Evolutionary conservation across 805 yeast species (phyloP), one percentile per base, ranked within the genome.

Genomic region (Starmerella khaoyaiensis): DNA sequence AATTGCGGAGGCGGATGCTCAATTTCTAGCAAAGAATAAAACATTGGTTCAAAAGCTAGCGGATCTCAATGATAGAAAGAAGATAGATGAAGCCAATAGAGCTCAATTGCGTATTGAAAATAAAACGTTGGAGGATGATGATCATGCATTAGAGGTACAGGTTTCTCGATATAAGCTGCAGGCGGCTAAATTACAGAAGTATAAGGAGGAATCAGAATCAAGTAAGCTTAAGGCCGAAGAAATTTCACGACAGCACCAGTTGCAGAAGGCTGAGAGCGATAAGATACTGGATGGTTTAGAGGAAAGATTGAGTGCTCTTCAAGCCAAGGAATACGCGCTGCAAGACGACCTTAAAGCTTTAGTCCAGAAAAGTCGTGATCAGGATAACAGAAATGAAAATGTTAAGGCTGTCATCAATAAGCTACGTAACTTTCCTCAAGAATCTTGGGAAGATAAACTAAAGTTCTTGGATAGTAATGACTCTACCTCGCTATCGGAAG

Each of bases 101-200:
- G 42, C 56, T 7, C 58, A 50, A 30, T 41, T 59, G n/a, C 46
- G 60, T 16, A 42, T 56, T 0, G 67, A 63, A 34, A 52, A 52
- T 25, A 59, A 59, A 37, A 30, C 51, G 0, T 47, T 61, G 15
- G 67, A 62, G 33, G 62, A 59, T 20, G 45, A 56, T 6, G 56
- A 57, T 35, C 57, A 62, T 6, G 47, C 49, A 14, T 47, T 61
- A 12, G 67, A 62, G 24, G 48, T 55, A 12, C 61, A 57, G 32
- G 48, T 53, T 19, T 33, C 55, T 5, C 58, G 56, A 33, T 49
- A 54, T 14, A 60, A 54, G 31, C 44, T 44, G 32, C 46, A 38
- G 36, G 37, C 48, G 35, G 33, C 52, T 29, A 17, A 47, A 37
- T 24, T 32, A 33, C 28, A 48, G 31, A 28, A 36, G 35, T 43